These are phyloP conservation scores for Thraustochytrium aureum DNA, from an alignment of 352 stramenopile genomes.

Conservation along the genomic window DNA sequence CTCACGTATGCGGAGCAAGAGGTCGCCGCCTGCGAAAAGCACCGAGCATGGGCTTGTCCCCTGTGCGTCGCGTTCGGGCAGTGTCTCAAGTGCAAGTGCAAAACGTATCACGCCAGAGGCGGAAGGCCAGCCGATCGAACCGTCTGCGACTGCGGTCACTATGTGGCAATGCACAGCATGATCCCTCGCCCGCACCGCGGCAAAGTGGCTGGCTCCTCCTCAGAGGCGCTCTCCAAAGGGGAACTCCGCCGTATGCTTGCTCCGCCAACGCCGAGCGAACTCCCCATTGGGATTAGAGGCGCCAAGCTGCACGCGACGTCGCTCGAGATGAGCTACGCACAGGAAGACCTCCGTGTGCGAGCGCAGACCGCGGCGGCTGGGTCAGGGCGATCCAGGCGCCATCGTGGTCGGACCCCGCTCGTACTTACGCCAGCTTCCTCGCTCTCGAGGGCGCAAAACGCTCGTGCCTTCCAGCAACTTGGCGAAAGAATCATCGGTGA, in stretches of 20 bases:
- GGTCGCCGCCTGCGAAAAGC: conserved; percentile 25
- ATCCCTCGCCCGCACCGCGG: conserved; percentile 9
- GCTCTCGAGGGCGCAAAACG: background rate
- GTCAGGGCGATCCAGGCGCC: background rate
- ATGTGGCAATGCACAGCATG: conserved; percentile 52
- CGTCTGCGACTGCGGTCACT: conserved; percentile 37
- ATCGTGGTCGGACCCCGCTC: background rate
- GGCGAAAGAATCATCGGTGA: conserved; percentile 39
- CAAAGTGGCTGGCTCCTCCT: background rate
- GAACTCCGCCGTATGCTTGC: conserved; percentile 38
- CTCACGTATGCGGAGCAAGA: conserved; percentile 25
- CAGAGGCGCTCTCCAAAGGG: background rate
- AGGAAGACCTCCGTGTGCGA: conserved; percentile 32
- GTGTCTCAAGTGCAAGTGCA: conserved; percentile 48
- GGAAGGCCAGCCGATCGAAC: background rate
- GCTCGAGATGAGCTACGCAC: conserved; percentile 1
- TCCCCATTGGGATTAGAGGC: background rate
- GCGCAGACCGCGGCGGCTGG: conserved; percentile 4
- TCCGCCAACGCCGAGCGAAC: background rate
- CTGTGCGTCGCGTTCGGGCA: conserved; percentile 11
- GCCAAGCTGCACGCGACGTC: background rate
- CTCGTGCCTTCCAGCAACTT: conserved; percentile 22
- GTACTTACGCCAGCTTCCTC: background rate
- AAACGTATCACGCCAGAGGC: background rate
- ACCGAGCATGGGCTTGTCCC: conserved; percentile 43